These are phyloP conservation scores for Wallacemonas sp. DNA, from an alignment of 208 protist genomes.

Conservation along the genomic window DNA sequence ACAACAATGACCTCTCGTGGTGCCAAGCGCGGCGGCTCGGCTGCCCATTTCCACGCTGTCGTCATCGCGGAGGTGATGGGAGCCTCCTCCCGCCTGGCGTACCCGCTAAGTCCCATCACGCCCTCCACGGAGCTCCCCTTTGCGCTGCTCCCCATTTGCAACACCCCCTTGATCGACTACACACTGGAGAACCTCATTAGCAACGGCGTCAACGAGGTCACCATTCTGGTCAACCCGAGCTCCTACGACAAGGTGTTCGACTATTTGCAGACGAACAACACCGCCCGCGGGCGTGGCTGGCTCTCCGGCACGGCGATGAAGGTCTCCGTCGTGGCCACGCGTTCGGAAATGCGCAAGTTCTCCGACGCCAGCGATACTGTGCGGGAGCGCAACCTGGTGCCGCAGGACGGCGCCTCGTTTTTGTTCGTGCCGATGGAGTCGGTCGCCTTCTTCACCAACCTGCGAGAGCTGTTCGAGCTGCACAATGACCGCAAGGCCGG, in stretches of 20 bases:
- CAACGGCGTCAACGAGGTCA: constrained; percentile 75
- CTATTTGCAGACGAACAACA: constrained; percentile 62
- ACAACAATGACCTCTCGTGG: constrained; percentile 12
- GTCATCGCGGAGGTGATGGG: constrained; percentile 13
- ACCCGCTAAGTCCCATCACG: constrained; percentile 66
- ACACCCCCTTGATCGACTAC: constrained; percentile 89
- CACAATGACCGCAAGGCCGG: constrained; percentile 66
- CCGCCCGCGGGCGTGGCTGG: constrained; percentile 66
- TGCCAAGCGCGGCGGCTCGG: not conserved
- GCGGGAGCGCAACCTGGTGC: constrained; percentile 74
- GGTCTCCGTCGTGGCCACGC: constrained; percentile 64
- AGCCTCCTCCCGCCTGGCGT: constrained; percentile 11
- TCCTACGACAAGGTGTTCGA: constrained; percentile 43
- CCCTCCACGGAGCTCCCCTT: constrained; percentile 60
- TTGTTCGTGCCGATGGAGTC: constrained; percentile 80
- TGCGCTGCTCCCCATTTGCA: constrained; percentile 83
- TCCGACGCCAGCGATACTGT: constrained; percentile 66
- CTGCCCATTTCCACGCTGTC: constrained; percentile 7
- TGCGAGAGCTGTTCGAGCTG: constrained; percentile 55
- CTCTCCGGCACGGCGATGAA: constrained; percentile 65
- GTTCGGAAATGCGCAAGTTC: constrained; percentile 47
- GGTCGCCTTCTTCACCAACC: constrained; percentile 61
- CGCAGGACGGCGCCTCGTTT: constrained; percentile 69
- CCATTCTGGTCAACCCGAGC: constrained; percentile 61
- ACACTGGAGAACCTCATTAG: constrained; percentile 80